Base-by-base conservation (phyloP, 1,284 basidiomycete species). In the Trichosporon coremiiforme region DNA sequence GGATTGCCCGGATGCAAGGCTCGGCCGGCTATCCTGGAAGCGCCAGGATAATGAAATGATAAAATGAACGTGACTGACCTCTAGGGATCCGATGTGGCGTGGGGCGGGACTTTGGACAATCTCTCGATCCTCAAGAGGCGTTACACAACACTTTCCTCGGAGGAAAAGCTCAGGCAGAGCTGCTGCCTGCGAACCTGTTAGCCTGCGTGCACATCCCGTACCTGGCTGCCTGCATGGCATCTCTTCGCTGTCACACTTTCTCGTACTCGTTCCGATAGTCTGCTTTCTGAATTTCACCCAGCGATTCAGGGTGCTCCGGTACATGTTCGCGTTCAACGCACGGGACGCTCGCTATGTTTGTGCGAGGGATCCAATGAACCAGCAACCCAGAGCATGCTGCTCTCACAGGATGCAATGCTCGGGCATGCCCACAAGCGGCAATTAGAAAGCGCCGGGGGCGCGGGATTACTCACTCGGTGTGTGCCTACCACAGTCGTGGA, bases 31-130 rank as follows among this genome's bases (percentile, higher is more conserved):
- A 17, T 22, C 50, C 50, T 10, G 20, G 22, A 53, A 53, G 50
- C 22, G 50, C 50, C 50, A 53, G 50, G 50, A 53, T 53, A 53
- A 53, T 53, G 50, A 53, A 53, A 53, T 53, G 29, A 22, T 62
- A 33, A 62, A 62, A 62, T 62, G 57, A 31, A 62, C 57, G 29
- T 62, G 57, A 62, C 57, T 62, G 57, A 62, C 57, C 57, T 62
- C n/a, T 33, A 33, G 57, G 17, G 31, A 33, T 35, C 57, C 57
- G 57, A 7, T 62, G 57, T 62, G 57, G 57, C 57, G 57, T 62
- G 57, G 29, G 57, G 31, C 57, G 57, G 57, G 57, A 62, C n/a
- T 53, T n/a, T 33, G 13, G 57, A 17, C 35, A 10, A 33, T 62
- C 57, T 33, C 29, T n/a, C 22, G 31, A 31, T 62, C 29, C 57